phyloP scores from a whole-genome alignment of 768 basidiomycete genomes.

The Guyanaporus albipodus region DNA sequence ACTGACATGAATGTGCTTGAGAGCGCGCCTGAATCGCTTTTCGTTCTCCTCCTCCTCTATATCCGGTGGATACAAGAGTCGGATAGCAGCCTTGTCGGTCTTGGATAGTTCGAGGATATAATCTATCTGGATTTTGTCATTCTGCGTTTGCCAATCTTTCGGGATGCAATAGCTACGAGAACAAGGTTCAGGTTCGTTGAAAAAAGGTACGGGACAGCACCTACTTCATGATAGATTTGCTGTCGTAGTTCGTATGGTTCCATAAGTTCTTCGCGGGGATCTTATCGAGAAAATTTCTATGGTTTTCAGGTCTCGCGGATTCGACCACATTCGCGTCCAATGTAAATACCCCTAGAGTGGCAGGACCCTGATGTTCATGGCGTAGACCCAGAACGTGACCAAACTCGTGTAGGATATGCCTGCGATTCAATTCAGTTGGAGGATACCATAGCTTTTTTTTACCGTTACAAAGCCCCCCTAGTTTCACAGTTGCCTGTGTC shows the following conservation, averaged over 20 bases:
- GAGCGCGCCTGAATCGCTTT: background rate
- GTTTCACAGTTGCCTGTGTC: too few relatives aligned
- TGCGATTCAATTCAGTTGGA: background rate
- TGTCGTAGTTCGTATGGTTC: background rate
- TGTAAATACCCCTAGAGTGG: too few relatives aligned
- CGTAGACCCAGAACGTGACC: background rate
- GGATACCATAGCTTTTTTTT: too few relatives aligned
- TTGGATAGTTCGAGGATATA: background rate
- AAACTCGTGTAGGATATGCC: background rate
- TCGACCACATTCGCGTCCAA: background rate
- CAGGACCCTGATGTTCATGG: background rate
- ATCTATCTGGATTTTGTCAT: background rate
- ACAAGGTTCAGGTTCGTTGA: background rate
- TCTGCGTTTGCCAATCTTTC: background rate
- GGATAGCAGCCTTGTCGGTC: background rate
- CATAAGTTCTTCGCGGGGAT: background rate
- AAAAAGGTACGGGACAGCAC: background rate
- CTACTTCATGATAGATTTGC: background rate
- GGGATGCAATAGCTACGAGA: background rate
- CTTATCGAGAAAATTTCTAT: background rate
- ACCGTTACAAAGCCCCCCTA: too few relatives aligned
- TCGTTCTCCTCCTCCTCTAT: background rate
- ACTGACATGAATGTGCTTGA: background rate
- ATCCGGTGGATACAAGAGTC: constrained; percentile 1
- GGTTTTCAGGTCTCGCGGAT: background rate